Base-by-base conservation (phyloP, 371 early-diverging fungal genomes). In the Nematocida sp. region DNA sequence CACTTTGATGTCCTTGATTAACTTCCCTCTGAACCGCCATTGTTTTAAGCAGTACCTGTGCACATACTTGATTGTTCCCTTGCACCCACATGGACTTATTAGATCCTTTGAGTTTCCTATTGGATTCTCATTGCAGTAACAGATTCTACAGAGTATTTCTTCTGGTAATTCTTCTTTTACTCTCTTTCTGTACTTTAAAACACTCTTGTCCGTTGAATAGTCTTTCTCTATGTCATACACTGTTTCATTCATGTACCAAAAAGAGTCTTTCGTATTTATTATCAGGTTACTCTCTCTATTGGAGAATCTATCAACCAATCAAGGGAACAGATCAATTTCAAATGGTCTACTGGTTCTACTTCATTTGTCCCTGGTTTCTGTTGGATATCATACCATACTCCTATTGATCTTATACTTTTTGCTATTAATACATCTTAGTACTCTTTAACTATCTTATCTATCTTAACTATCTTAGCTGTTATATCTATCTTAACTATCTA, bases 81-180 rank as follows among this genome's bases (percentile, higher is more conserved):
- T 81, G 58, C 84, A 84, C 41, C 75, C 63, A 53, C 84, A 84
- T 35, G 84, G 84, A 5, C 80, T 70, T 32, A 84, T 80, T 25
- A 84, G 48, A 55, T 81, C 83, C 13, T 55, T 63, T n/a, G 34
- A 43, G 23, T 35, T 34, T 25, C 49, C 63, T n/a, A 81, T 23
- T 21, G 82, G 81, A 53, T 81, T 77, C 37, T 60, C 74, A 31
- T 63, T 31, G 35, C 55, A 65, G 58, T 80, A 82, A 67, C 84
- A 84, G n/a, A 84, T 82, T 63, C 77, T 63, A 47, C 84, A 84
- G 31, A 53, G 60, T 11, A 38, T 35, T 9, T 70, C 74, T 25
- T 70, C 74, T 1, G n/a, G n/a, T n/a, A n/a, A n/a, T n/a, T n/a
- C n/a, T n/a, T n/a, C n/a, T n/a, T n/a, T n/a, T n/a, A n/a, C n/a